Conservation (phyloP, 2,329 filamentous ascomycete species). For the Furcasterigmium furcatum region DNA sequence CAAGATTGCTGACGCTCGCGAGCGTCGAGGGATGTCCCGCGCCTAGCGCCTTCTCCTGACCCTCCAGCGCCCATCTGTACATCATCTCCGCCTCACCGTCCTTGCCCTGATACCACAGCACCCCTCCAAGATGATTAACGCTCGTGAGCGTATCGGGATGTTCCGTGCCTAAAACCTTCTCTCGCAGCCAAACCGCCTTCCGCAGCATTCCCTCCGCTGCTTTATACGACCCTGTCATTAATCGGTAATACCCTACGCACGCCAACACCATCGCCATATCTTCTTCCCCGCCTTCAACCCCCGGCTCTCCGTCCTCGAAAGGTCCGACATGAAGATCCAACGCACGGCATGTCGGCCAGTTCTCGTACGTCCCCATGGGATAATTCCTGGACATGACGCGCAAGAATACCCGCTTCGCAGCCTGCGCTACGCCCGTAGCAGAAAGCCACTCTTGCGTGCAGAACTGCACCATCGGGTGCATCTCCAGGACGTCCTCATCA, state of each 20-base stretch:
- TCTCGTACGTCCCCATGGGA: no score
- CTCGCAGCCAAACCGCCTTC: no score
- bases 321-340: not conserved
- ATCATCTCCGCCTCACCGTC: no score
- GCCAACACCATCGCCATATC: not conserved
- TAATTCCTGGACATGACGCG: not conserved
- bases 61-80: not conserved
- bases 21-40: not conserved
- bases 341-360: not conserved
- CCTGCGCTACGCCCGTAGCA: not conserved
- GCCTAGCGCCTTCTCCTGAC: not conserved
- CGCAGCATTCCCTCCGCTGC: not conserved
- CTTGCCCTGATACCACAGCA: no score
- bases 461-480: slow-evolving; percentile 33
- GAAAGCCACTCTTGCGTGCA: slow-evolving; percentile 27
- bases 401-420: not conserved
- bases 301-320: not conserved
- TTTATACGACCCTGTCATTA: not conserved
- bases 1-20: not conserved
- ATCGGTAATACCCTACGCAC: not conserved
- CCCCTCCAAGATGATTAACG: no score
- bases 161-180: no score
- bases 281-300: not conserved
- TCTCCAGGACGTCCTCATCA: slow-evolving; percentile 25
- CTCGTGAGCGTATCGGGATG: no score